Conservation (phyloP, 2,329 filamentous ascomycete genomes). For the Neopestalotiopsis clavispora region DNA sequence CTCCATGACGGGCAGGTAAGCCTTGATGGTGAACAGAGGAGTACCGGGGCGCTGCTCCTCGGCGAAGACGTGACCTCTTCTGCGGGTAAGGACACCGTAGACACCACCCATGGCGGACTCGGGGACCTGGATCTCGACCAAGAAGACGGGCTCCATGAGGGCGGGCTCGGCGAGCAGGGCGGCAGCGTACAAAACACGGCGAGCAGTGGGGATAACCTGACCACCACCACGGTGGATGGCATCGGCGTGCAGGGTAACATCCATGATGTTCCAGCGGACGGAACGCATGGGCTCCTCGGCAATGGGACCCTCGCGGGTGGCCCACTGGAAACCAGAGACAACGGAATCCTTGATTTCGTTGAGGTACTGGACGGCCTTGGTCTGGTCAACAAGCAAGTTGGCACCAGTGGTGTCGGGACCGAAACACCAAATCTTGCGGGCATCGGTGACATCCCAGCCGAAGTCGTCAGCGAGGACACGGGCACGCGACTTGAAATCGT, state of each 20-base stretch:
- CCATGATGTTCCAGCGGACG: slow-evolving; percentile 97
- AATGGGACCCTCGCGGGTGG: slow-evolving; percentile 94
- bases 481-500: slow-evolving; percentile 98
- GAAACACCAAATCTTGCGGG: slow-evolving; percentile 99
- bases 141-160: slow-evolving; percentile 96
- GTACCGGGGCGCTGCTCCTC: slow-evolving; percentile 99
- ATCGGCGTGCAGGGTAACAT: slow-evolving; percentile 99
- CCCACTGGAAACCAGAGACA: slow-evolving; percentile 99
- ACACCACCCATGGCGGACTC: slow-evolving; percentile 99
- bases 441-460: slow-evolving; percentile 99
- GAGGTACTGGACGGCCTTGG: slow-evolving; percentile 99
- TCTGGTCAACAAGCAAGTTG: slow-evolving; percentile 99
- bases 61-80: slow-evolving; percentile 98
- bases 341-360: slow-evolving; percentile 99
- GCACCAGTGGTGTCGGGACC: slow-evolving; percentile 96
- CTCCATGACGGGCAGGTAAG: slow-evolving; percentile 94
- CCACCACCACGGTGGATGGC: slow-evolving; percentile 99
- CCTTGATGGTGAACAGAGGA: slow-evolving; percentile 99
- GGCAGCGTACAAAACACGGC: slow-evolving; percentile 96
- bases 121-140: slow-evolving; percentile 98
- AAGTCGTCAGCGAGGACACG: slow-evolving; percentile 95
- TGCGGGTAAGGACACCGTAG: slow-evolving; percentile 96
- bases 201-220: slow-evolving; percentile 96
- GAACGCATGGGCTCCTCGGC: slow-evolving; percentile 98
- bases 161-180: slow-evolving; percentile 88